Base-by-base conservation (phyloP, 768 basidiomycete genomes). In the Boletus vinaceobasis region DNA sequence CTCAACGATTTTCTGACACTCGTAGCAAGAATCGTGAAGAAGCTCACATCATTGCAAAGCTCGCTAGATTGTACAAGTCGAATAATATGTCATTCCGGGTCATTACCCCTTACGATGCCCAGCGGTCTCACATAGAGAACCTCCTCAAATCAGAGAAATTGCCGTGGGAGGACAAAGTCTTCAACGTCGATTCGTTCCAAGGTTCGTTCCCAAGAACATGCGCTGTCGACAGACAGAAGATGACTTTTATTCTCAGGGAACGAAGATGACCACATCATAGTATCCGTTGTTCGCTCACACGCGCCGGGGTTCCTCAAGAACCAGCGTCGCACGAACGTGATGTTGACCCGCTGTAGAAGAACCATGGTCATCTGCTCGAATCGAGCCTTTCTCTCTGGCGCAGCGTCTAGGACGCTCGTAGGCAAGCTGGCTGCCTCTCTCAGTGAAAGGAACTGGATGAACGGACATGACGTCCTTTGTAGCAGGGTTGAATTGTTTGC, bases 161-260 rank as follows among this genome's bases (percentile, higher is more conserved):
- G 6, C 35, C 66, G 0, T 87, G 83, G 84, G 69, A 77, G 37
- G 80, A 90, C 64, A 90, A 77, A 52, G 81, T 81, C 31, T 90
- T 87, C 73, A 88, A 87, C 59, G 82, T 90, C 10, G 89, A 90
- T 65, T 82, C 85, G 5, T 90, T 90, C 63, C 88, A 89, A 83
- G 89, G 90, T 88, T 55, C 21, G 68, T 58, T 33, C 14, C n/a
- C 26, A 35, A 43, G 58, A 15, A 50, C 29, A 36, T 26, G 23
- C 3, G 26, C 50, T 56, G 11, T 19, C 54, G 21, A 48, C 43
- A 42, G 21, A 48, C 43, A 42, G 31, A 47, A 9, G 5, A 36
- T 70, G 50, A 70, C 60, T 26, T 23, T 43, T 8, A 3, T 19
- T 39, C 8, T 5, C 53, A 91, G 90, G 90, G 38, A 93, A 92